A percentile compares a stretch with the other conserved stretches of the same genome.
These are phyloP conservation scores for Mariannaea sp. DNA, from an alignment of 2,329 filamentous ascomycete genomes.

Conservation along the genomic window DNA sequence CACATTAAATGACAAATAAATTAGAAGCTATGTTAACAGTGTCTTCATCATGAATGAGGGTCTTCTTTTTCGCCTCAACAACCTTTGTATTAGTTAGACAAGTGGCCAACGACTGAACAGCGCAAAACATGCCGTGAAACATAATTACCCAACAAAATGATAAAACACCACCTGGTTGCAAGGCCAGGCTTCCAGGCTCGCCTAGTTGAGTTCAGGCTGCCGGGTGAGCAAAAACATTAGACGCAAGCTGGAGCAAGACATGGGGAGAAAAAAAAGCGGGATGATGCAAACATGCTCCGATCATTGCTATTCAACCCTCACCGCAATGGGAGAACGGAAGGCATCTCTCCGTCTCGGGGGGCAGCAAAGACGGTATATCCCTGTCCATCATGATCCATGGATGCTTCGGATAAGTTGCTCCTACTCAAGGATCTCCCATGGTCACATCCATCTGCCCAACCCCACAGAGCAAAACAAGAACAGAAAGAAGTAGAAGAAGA, in stretches of 20 bases:
- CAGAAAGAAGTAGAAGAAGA: too few relatives aligned
- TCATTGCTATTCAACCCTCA: neutral
- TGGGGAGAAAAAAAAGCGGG: neutral
- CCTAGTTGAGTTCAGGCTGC: neutral
- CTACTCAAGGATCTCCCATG: neutral
- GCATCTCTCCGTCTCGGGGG: neutral
- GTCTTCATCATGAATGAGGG: too few relatives aligned
- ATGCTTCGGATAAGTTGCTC: slow-evolving; percentile 9
- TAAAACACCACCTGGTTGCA: too few relatives aligned
- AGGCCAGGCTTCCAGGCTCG: too few relatives aligned
- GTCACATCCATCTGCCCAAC: neutral
- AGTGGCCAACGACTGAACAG: too few relatives aligned
- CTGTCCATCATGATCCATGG: neutral
- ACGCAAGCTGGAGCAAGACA: neutral
- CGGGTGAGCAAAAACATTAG: neutral
- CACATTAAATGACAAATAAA: too few relatives aligned
- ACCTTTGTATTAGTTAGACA: too few relatives aligned
- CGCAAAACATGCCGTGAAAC: too few relatives aligned
- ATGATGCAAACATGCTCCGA: slow-evolving; percentile 11
- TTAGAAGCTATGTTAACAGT: too few relatives aligned
- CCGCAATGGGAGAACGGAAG: neutral
- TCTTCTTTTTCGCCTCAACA: too few relatives aligned
- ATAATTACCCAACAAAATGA: too few relatives aligned
- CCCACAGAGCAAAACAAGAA: neutral
- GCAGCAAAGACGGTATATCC: too few relatives aligned